Base-by-base conservation (phyloP, 805 yeast genomes). In the Ogataea haglerorum region DNA sequence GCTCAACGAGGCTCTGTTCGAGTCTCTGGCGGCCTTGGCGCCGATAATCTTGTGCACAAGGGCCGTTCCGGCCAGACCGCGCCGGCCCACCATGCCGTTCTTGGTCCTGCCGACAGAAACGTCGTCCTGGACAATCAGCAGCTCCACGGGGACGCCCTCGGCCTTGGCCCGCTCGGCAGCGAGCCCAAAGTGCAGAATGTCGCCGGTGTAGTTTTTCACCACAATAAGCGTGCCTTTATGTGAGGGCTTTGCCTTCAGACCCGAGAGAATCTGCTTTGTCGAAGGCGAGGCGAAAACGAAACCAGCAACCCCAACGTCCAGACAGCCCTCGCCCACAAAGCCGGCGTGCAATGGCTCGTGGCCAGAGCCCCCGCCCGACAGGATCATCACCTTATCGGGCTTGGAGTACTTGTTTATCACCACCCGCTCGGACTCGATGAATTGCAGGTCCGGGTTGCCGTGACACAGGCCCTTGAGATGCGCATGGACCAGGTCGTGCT, bases 301-400 rank as follows among this genome's bases (percentile, higher is more conserved):
- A 26, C 98, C 98, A 39, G 89, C 79, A 4, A 90, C 95, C 0
- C 96, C 97, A 29, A 82, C 95, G 50, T 85, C 87, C 29, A 90
- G 63, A 51, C 84, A 66, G 36, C 95, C 95, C 10, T 78, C 72
- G 10, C 97, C 97, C 16, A 90, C 89, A 60, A 80, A 90, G 0
- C 96, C 97, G 7, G 86, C 90, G 56, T 91, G 97, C 4, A 89
- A 72, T 18, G 97, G 97, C 63, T 90, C 98, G 58, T 90, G 98
- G 34, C 98, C 98, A 10, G 90, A 80, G 19, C 97, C 97, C 41
- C 98, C 98, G 45, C 97, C 96, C 24, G 95, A 80, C 19, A 90
- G 66, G 36, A 90, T 56, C 5, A 86, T 75, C 31, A 89, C 84
- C 54, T 85, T 83, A 19, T 70, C 64, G 39, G 64, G 46, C 15